Evolutionary conservation across 169 alveolate species (phyloP).

Genomic region (Babesia microti): DNA sequence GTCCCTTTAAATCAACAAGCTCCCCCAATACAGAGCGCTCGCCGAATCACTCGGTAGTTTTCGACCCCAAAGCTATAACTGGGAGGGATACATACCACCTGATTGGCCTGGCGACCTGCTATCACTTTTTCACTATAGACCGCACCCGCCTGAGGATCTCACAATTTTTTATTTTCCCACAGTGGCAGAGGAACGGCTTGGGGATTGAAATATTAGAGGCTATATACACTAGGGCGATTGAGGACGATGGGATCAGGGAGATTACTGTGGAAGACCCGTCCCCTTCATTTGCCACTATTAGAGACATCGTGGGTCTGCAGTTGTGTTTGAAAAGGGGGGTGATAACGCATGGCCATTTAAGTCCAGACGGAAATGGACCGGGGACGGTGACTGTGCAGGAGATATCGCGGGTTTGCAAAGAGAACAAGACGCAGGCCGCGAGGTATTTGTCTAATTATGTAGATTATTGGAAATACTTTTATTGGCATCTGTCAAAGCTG

Average conservation of each 20-base stretch:
- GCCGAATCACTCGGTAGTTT: conserved; percentile 1
- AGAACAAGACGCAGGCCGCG: conserved; percentile 9
- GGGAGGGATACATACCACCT: conserved; percentile 18
- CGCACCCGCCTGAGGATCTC: conserved; percentile 55
- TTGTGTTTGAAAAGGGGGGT: conserved; percentile 25
- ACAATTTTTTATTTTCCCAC: conserved; percentile 59
- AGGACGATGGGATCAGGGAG: conserved; percentile 49
- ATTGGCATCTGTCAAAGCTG: no score
- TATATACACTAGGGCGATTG: conserved; percentile 50
- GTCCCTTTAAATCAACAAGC: conserved; percentile 3
- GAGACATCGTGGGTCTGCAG: conserved; percentile 51
- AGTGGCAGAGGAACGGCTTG: conserved; percentile 56
- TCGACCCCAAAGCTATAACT: neutral
- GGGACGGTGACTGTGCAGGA: conserved; percentile 4
- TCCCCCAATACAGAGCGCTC: neutral
- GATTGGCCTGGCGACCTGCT: conserved; percentile 62
- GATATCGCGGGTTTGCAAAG: conserved; percentile 8
- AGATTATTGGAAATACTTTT: no score
- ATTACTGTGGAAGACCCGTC: conserved; percentile 70
- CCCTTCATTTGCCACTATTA: conserved; percentile 47
- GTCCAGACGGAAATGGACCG: conserved; percentile 5
- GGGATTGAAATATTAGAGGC: conserved; percentile 50
- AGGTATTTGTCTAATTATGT: conserved; percentile 14
- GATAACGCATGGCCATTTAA: conserved; percentile 1
- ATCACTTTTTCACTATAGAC: conserved; percentile 53